Evolutionary conservation across 495 filamentous ascomycete genomes (phyloP), one percentile per base, ranked within the genome.

Genomic region (Aspergillus leporis): DNA sequence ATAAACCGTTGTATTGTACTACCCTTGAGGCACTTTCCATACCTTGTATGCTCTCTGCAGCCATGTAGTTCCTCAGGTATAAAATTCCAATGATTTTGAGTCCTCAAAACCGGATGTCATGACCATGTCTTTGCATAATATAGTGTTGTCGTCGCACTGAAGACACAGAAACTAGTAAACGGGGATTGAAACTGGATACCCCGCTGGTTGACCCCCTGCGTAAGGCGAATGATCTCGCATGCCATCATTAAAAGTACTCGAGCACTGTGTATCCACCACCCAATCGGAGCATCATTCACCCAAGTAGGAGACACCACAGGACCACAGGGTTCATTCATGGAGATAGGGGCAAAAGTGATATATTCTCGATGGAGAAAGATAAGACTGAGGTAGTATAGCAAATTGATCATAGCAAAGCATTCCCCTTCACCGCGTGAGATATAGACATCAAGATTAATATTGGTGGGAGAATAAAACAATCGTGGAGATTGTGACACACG

Each of bases 361-460:
- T 52, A 52, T 36, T 52, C 50, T 31, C 50, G 25, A n/a, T 52
- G 50, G 10, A 52, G 50, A 18, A 52, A 52, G 0, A 52, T 52
- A 4, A 52, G 25, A 32, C 31, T 52, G 0, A 52, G 50, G 30
- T 32, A 52, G 25, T 52, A 52, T 4, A 52, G 50, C 1, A 52
- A 25, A 36, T 52, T 52, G 14, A 52, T 52, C 2, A 52, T 21
- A 16, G 50, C 50, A 12, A 52, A 52, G 25, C 50, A 25, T 32
- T 52, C 50, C 2, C 50, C 50, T n/a, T 52, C 50, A 16, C 30
- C n/a, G 5, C 25, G 50, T 19, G 50, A 52, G 19, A 52, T 52
- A 10, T 32, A 34, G 3, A 36, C 50, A 18, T n/a, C n/a, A 21
- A 36, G 14, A 32, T 52, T 52, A 6, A 52, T 36, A 14, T 36